Percentiles rank a stretch among this genome's conserved stretches.
These are phyloP conservation scores for Mycena sp. DNA, from an alignment of 1,284 basidiomycete species.

Conservation along the genomic window DNA sequence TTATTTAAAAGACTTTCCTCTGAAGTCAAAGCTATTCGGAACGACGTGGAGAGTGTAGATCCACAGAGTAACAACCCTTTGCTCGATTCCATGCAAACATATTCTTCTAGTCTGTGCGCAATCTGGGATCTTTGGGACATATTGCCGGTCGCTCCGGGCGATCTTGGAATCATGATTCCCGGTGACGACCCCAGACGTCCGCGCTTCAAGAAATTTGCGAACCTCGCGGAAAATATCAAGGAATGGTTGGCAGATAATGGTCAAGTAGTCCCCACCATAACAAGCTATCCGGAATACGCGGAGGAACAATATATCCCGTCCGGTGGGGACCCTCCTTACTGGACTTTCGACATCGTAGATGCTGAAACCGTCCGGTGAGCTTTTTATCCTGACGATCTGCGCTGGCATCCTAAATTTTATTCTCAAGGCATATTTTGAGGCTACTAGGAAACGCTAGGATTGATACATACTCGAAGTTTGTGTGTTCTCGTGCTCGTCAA, in stretches of 20 bases:
- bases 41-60: not conserved
- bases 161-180: conserved; percentile 11
- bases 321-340: not conserved
- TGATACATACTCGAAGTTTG: not conserved
- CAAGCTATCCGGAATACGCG: conserved; percentile 6
- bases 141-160: not conserved
- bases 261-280: not conserved
- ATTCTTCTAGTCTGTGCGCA: not conserved
- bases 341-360: conserved; percentile 2
- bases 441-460: not conserved
- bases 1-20: not conserved
- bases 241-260: not conserved
- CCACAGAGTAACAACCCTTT: not conserved
- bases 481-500: not conserved
- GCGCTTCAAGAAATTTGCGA: conserved; percentile 2
- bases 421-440: not conserved
- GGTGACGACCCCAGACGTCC: conserved; percentile 1
- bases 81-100: conserved; percentile 9
- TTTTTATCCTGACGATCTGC: not conserved
- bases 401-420: not conserved
- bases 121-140: conserved; percentile 14
- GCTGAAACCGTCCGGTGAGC: not conserved
- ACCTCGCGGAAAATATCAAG: not conserved
- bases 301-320: conserved; percentile 2
- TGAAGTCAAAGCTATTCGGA: not conserved